Base-by-base conservation (phyloP, 2,329 filamentous ascomycete genomes). In the Cladobotryum protrusum region DNA sequence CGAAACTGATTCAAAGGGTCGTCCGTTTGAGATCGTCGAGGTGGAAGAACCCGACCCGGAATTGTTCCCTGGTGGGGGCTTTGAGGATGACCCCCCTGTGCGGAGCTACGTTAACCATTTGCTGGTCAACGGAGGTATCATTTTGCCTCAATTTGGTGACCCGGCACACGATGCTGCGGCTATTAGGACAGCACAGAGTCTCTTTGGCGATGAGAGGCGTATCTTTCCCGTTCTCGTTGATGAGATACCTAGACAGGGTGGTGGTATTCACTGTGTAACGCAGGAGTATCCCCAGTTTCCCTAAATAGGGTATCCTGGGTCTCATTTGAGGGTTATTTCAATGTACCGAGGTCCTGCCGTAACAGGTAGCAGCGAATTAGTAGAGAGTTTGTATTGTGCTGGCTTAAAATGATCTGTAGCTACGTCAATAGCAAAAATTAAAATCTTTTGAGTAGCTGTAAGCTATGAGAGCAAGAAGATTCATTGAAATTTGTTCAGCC, bases 131-230 rank as follows among this genome's bases (percentile, higher is more conserved):
- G 60, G 55, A 4, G 63, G 60, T 0, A 17, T 66, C 7, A 58
- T 65, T 2, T 49, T 65, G 15, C 61, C 63, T 4, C 55, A 57
- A 13, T 65, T 65, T 47, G 59, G 61, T 6, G 55, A 62, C 17
- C 33, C 24, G 1, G 47, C 56, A 11, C 37, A 54, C 5, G 63
- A 66, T 44, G 50, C 50, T 3, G 51, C 56, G 2, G 63, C 63
- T 12, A 43, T 46, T 13, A 11, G 18, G 7, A n/a, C 14, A 1
- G 24, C 56, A 5, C 59, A 20, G 43, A 45, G 12, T 4, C 2
- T 60, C 5, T 43, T 49, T 33, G 46, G 58, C 12, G 24, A 47
- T 2, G 51, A 48, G 5, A 50, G 61, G 11, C 41, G 54, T 13
- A 41, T 64, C 39, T 47, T 54, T 3, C 57, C 33, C 3, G 58